Conservation (phyloP, 345 rosid species). For the Orychophragmus violaceus region DNA sequence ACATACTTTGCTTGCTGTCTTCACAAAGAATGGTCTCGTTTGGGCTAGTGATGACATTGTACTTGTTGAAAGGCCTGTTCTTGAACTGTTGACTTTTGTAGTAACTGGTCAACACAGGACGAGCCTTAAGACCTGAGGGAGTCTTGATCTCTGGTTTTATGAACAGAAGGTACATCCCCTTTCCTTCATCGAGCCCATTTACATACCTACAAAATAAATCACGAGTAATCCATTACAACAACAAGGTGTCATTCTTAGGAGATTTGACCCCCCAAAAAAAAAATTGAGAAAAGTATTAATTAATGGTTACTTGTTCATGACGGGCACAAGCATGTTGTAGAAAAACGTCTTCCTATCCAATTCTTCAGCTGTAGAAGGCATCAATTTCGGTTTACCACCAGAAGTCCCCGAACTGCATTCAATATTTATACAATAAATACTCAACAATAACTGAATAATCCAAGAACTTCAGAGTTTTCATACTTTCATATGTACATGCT, state of each 20-base stretch:
- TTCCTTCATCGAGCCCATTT: conserved; percentile 76
- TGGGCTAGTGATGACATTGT: conserved; percentile 78
- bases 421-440: not conserved
- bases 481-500: not conserved
- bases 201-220: conserved; percentile 27
- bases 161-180: conserved; percentile 76
- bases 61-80: conserved; percentile 67
- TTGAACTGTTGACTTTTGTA: conserved; percentile 77
- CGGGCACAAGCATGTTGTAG: conserved; percentile 80
- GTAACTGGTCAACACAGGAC: conserved; percentile 89
- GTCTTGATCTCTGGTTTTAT: conserved; percentile 75
- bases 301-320: conserved; percentile 80
- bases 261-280: not conserved
- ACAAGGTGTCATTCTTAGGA: not conserved
- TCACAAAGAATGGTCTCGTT: conserved; percentile 76
- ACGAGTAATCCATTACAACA: not conserved
- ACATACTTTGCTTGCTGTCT: conserved; percentile 93
- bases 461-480: not conserved
- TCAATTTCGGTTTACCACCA: conserved; percentile 84
- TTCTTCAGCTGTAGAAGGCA: conserved; percentile 93
- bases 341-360: conserved; percentile 78
- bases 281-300: not conserved
- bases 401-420: conserved; percentile 84
- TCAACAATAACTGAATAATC: not conserved
- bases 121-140: conserved; percentile 74